Evolutionary conservation across 2,329 filamentous ascomycete species (phyloP).

Genomic region (Fusarium nodosum): DNA sequence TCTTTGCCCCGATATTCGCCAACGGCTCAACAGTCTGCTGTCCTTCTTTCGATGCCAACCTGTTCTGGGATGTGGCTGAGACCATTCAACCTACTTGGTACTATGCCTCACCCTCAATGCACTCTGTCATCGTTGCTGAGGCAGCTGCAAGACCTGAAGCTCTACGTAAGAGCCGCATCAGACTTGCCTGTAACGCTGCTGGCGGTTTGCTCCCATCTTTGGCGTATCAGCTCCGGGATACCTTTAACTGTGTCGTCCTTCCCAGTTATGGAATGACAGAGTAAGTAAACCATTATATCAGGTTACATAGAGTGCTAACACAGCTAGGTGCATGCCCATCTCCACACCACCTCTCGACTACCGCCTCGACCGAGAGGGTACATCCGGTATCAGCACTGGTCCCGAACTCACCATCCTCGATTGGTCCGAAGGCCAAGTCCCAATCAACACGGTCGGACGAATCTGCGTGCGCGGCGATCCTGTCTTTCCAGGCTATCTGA

Average conservation of each 20-base stretch:
- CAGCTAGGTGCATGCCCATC: slow-evolving; percentile 3
- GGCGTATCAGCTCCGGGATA: slow-evolving; percentile 17
- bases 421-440: neutral
- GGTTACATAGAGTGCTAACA: neutral
- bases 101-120: slow-evolving; percentile 20
- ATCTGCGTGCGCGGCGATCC: slow-evolving; percentile 21
- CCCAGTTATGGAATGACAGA: slow-evolving; percentile 30
- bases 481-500: slow-evolving; percentile 9
- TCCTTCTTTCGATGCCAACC: slow-evolving; percentile 18
- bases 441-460: neutral
- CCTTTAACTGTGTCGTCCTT: slow-evolving; percentile 1
- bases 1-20: neutral
- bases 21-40: slow-evolving; percentile 13
- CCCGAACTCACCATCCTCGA: slow-evolving; percentile 17
- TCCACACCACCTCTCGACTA: slow-evolving; percentile 13
- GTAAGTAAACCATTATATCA: neutral
- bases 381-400: slow-evolving; percentile 20
- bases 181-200: slow-evolving; percentile 17
- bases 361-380: slow-evolving; percentile 9
- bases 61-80: slow-evolving; percentile 20
- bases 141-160: slow-evolving; percentile 8
- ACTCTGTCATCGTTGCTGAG: slow-evolving; percentile 16
- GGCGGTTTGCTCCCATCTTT: neutral
- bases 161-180: neutral
- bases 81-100: slow-evolving; percentile 18